Conservation (phyloP, 768 basidiomycete genomes). For the Lentinula aciculospora region DNA sequence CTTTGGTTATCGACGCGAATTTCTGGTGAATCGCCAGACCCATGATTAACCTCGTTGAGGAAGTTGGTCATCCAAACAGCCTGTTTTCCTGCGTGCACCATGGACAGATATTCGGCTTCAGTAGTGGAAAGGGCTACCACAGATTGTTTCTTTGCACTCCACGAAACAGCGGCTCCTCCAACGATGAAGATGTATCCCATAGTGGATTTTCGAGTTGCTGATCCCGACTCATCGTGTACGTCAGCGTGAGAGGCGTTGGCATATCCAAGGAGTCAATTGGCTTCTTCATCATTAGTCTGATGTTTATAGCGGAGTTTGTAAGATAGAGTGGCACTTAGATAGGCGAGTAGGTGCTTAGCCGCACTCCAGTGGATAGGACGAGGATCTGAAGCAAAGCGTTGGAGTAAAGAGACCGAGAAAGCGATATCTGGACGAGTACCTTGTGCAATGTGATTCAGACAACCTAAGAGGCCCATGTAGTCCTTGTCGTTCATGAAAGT, state of each 20-base stretch:
- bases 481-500: not conserved
- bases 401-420: not conserved
- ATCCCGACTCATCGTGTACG: slow-evolving; percentile 8
- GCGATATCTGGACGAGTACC: not conserved
- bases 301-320: not conserved
- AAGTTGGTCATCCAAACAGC: slow-evolving; percentile 21
- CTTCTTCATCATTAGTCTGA: not conserved
- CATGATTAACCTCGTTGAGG: slow-evolving; percentile 17
- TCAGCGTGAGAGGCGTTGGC: slow-evolving; percentile 11
- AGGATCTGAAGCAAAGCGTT: not conserved
- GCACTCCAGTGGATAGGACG: not conserved
- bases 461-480: not conserved
- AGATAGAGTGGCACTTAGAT: not conserved
- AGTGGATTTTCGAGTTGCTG: slow-evolving; percentile 21
- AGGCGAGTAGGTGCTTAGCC: not conserved
- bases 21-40: not conserved
- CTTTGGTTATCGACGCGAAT: slow-evolving; percentile 22
- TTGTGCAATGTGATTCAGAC: not conserved
- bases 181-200: slow-evolving; percentile 26
- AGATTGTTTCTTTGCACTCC: slow-evolving; percentile 13
- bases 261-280: slow-evolving; percentile 9
- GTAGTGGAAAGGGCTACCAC: too few species aligned
- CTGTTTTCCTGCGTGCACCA: slow-evolving; percentile 17
- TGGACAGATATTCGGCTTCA: slow-evolving; percentile 13
- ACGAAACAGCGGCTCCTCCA: slow-evolving; percentile 24